Base-by-base conservation (phyloP, 495 filamentous ascomycete species). In the Hyaloscypha bicolor region DNA sequence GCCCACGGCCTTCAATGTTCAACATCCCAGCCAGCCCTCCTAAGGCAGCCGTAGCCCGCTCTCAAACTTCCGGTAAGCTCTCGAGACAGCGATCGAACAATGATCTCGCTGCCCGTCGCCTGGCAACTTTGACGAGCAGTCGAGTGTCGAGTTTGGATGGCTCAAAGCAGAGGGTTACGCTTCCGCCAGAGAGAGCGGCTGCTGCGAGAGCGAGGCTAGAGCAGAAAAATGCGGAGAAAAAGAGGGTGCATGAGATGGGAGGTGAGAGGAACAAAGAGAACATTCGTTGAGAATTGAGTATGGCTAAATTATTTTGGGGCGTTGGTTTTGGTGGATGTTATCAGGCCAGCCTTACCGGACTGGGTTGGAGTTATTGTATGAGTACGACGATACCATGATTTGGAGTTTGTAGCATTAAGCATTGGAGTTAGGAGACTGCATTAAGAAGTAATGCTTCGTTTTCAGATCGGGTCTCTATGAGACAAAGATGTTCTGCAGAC, bases 151-250 rank as follows among this genome's bases (percentile, higher is more conserved):
- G 60, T 71, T 74, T 55, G 77, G 74, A 53, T 60, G 76, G 21
- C 52, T 76, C 55, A 60, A 74, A 67, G 31, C 79, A 70, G 57
- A 82, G 79, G 19, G 79, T 80, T n/a, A 71, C 75, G 1, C 68
- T 92, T 25, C 81, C 88, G 4, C 78, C 86, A 2, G 87, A 91
- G 14, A 82, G 90, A 39, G 76, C 78, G 33, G 82, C 85, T 19
- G 89, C 88, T 8, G 90, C 90, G 4, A 82, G 85, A 69, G 87
- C 86, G 32, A 80, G 90, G 33, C 76, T 92, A 14, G 84, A 86
- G 73, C 80, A 81, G 68, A 85, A 79, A 72, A 86, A 79, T 68
- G 74, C 76, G 16, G 76, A 80, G 55, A 80, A 76, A 61, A 77
- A 74, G 62, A 71, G 60, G 51, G 32, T 21, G 5, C 60, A 68